Evolutionary conservation across 2,329 filamentous ascomycete genomes (phyloP), one percentile per base, ranked within the genome.

Genomic region (Claviceps purpurea): DNA sequence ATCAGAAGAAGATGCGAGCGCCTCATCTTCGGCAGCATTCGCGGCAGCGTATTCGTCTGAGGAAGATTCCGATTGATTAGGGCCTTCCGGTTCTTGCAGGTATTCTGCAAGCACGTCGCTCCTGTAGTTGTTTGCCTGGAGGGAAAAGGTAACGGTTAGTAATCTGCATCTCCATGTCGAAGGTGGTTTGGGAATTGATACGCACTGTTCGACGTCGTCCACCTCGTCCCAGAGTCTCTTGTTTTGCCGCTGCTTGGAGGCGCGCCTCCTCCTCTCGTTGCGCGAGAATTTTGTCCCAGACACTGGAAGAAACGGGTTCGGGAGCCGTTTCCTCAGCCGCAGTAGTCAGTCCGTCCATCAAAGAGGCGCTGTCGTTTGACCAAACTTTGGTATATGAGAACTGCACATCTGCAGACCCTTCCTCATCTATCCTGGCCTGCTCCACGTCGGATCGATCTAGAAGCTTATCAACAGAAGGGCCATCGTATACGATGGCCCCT

Each of bases 341-440:
- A 2, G 69, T 67, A 40, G 79, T 73, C 22, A 86, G 64, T 24
- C 79, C 75, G 18, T 85, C 83, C 48, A 83, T 77, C 5, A 95
- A 73, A 0, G 74, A 72, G 7, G 78, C 80, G 58, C 81, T 79
- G 39, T 94, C 85, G 60, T 95, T 94, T 4, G 85, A 85, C 93
- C 93, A 98, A 1, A 98, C 85, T 45, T 88, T 81, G 41, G 91
- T 91, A 66, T 93, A 88, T 4, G 86, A 88, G 65, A 96, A 98
- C 52, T 90, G 85, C 0, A 82, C 84, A 63, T 94, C 87, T 1
- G 82, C 81, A 0, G 79, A 78, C 22, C 72, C 68, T 48, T 89
- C 81, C 2, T 81, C 76, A 10, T 79, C 78, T 1, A 76, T 72
- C 52, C 76, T 75, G 0, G 83, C 87, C 57, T 87, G 80, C 62